These are phyloP conservation scores for Geranium incanum DNA, from an alignment of 441 rosid genomes.

Conservation along the genomic window DNA sequence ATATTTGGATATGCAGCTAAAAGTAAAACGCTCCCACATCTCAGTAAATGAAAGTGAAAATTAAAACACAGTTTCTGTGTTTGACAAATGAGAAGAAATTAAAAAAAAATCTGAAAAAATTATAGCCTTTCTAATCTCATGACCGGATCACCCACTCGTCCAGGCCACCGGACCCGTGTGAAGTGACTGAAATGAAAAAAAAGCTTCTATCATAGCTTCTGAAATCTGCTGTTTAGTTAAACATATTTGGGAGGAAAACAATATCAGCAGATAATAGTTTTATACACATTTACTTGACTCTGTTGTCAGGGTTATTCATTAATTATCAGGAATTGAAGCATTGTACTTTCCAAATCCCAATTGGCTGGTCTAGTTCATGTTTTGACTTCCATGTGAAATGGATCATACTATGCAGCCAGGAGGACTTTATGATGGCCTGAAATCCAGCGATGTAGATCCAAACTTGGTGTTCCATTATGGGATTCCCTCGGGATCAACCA, in stretches of 20 bases:
- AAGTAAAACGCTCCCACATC: too few species aligned
- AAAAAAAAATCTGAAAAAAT: too few species aligned
- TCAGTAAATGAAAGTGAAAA: too few species aligned
- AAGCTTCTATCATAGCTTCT: neutral
- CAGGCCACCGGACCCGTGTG: neutral
- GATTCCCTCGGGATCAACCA: slow-evolving; percentile 64
- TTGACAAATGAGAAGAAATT: too few species aligned
- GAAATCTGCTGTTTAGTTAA: neutral
- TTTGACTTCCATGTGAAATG: neutral
- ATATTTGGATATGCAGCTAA: too few species aligned
- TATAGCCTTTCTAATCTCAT: neutral
- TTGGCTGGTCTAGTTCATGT: neutral
- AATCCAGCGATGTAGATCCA: slow-evolving; percentile 68
- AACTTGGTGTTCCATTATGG: slow-evolving; percentile 70
- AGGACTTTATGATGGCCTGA: slow-evolving; percentile 51
- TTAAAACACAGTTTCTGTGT: too few species aligned
- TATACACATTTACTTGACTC: neutral
- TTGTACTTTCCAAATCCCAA: neutral
- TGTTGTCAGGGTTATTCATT: neutral
- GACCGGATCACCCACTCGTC: too few species aligned
- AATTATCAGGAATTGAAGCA: neutral
- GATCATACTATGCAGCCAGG: slow-evolving; percentile 44
- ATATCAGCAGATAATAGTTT: neutral
- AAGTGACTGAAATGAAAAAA: neutral
- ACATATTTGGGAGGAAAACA: neutral